These are phyloP conservation scores for Chytridium lagenaria DNA, from an alignment of 371 early-diverging fungal species.

Conservation along the genomic window DNA sequence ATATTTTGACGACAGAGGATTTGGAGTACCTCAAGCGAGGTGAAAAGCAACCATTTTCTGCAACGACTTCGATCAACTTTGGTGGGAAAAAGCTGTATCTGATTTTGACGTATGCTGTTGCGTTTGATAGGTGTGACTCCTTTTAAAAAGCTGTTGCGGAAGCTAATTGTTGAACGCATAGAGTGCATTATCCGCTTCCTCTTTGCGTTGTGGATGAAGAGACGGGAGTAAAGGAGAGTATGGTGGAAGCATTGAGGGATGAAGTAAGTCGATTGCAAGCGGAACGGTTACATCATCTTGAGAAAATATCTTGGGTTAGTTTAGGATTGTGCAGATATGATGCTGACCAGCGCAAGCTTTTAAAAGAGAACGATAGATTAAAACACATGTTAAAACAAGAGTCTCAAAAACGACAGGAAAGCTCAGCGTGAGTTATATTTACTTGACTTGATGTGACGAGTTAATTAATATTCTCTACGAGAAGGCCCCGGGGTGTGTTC, in stretches of 20 bases:
- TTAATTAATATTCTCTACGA: neutral
- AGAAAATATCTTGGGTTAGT: conserved; percentile 17
- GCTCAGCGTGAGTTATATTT: neutral
- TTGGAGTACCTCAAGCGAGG: conserved; percentile 26
- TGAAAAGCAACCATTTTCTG: neutral
- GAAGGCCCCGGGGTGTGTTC: neutral
- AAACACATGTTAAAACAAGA: conserved; percentile 41
- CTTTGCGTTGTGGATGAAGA: conserved; percentile 23
- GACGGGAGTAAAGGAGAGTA: neutral
- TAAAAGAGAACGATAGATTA: conserved; percentile 52
- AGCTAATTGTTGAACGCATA: conserved; percentile 15
- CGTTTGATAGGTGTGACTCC: conserved; percentile 52
- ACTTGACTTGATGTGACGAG: neutral
- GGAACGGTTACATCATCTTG: conserved; percentile 19
- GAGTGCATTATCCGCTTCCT: conserved; percentile 60
- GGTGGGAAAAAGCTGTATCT: conserved; percentile 44
- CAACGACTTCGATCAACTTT: neutral
- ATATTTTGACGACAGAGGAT: conserved; percentile 50
- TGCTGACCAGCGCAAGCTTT: conserved; percentile 29
- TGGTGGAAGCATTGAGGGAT: neutral
- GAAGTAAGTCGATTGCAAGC: conserved; percentile 19
- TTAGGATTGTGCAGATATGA: neutral
- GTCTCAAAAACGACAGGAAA: neutral
- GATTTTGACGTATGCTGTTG: conserved; percentile 55
- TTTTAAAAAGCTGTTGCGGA: neutral